Evolutionary conservation across 2,329 filamentous ascomycete species (phyloP).

Genomic region (Aureobasidium vineae): DNA sequence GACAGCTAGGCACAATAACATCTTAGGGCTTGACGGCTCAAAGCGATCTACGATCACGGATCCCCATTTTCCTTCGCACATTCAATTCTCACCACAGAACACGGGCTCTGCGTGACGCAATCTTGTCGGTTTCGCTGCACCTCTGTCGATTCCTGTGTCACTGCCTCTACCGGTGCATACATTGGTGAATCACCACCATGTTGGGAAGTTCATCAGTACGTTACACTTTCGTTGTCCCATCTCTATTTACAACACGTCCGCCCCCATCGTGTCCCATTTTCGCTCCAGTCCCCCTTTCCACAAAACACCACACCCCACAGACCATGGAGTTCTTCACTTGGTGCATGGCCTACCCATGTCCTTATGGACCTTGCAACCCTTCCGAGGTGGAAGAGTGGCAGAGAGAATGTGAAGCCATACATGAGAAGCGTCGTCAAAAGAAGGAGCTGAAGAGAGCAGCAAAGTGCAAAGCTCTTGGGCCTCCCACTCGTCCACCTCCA

Average conservation of each 20-base stretch:
- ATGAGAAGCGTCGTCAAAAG: constrained; percentile 11
- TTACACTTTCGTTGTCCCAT: not conserved
- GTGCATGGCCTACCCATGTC: constrained; percentile 29
- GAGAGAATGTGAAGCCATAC: constrained; percentile 8
- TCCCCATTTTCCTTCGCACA: constrained; percentile 16
- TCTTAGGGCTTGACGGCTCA: constrained; percentile 13
- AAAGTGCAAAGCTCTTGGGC: not conserved
- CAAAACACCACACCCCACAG: not conserved
- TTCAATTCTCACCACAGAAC: constrained; percentile 1
- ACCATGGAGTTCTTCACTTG: constrained; percentile 25
- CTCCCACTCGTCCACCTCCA: constrained; percentile 12
- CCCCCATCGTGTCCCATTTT: not conserved
- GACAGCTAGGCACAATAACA: constrained; percentile 9
- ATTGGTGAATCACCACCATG: constrained; percentile 20
- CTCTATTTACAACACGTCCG: not conserved
- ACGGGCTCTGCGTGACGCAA: constrained; percentile 15
- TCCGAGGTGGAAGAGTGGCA: constrained; percentile 17
- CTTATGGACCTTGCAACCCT: constrained; percentile 25
- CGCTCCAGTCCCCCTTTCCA: not conserved
- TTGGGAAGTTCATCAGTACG: constrained; percentile 28
- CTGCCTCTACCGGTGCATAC: not conserved
- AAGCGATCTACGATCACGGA: constrained; percentile 10
- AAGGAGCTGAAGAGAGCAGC: not conserved
- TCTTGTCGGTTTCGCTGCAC: constrained; percentile 14
- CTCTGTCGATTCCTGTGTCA: constrained; percentile 7